A percentile compares a stretch with the other conserved stretches of the same genome.
These are phyloP conservation scores for Letharia columbiana DNA, from an alignment of 495 filamentous ascomycete species.

Conservation along the genomic window DNA sequence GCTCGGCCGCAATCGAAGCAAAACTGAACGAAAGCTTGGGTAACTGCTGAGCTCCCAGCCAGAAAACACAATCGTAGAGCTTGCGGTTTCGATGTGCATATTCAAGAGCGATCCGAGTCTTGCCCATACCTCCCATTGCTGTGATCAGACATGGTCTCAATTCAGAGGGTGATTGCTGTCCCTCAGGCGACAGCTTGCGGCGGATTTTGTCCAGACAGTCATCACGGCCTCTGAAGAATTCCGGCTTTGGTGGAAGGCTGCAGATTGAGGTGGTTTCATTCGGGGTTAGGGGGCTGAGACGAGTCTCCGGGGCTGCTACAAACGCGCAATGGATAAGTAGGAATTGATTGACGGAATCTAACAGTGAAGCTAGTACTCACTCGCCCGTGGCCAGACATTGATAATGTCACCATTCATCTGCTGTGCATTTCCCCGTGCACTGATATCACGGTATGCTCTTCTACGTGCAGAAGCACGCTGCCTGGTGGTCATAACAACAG, in stretches of 20 bases:
- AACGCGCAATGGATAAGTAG: neutral
- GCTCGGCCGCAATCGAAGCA: neutral
- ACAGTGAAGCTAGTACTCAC: neutral
- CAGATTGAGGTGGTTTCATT: neutral
- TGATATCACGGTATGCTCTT: neutral
- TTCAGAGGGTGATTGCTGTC: neutral
- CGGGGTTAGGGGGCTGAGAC: neutral
- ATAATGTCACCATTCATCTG: neutral
- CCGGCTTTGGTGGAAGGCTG: neutral
- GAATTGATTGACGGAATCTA: neutral
- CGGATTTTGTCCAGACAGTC: neutral
- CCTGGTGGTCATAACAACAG: neutral
- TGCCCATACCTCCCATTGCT: constrained; percentile 6
- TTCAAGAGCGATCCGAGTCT: constrained; percentile 2
- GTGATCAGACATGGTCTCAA: neutral
- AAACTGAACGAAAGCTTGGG: neutral
- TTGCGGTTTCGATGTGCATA: neutral
- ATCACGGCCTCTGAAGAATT: neutral
- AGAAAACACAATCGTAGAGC: neutral
- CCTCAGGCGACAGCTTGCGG: neutral
- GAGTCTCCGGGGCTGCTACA: neutral
- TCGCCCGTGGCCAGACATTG: neutral
- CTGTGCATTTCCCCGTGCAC: neutral
- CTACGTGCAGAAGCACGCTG: neutral
- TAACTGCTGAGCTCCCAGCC: neutral